phyloP scores from a whole-genome alignment of 2,329 filamentous ascomycete species.

The Aspergillus melleus region DNA sequence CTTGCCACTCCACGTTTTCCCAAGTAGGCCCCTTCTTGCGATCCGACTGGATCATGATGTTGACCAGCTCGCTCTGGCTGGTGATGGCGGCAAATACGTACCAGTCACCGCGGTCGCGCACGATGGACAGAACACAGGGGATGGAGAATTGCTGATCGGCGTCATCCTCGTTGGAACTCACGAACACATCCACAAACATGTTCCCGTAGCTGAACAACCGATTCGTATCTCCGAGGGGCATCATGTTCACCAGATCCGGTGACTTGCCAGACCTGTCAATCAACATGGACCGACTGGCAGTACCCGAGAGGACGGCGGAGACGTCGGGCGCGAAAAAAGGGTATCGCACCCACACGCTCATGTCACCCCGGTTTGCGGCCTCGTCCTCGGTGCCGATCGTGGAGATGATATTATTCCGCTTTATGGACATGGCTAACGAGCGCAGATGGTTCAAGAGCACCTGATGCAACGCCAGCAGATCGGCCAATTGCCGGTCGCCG shows the following conservation, averaged over 20 bases:
- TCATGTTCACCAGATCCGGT: conserved; percentile 60
- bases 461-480: conserved; percentile 53
- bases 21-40: conserved; percentile 70
- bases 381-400: conserved; percentile 60
- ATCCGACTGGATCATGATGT: conserved; percentile 69
- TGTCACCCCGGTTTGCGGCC: conserved; percentile 76
- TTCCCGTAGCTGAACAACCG: conserved; percentile 77
- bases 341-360: conserved; percentile 78
- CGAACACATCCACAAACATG: conserved; percentile 70
- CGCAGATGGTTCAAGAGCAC: conserved; percentile 65
- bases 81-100: conserved; percentile 71
- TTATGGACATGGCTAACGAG: conserved; percentile 79
- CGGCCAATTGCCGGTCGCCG: conserved; percentile 47
- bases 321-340: conserved; percentile 72
- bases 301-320: conserved; percentile 67
- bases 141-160: conserved; percentile 70
- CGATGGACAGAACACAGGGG: conserved; percentile 72
- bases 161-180: conserved; percentile 68
- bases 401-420: conserved; percentile 75
- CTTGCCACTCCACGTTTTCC: conserved; percentile 79
- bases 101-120: conserved; percentile 68
- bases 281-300: conserved; percentile 45
- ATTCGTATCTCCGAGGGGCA: conserved; percentile 74
- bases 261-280: conserved; percentile 49
- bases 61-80: conserved; percentile 76